Evolutionary conservation across 2,329 filamentous ascomycete genomes (phyloP).

Genomic region (Neopestalotiopsis sp.): DNA sequence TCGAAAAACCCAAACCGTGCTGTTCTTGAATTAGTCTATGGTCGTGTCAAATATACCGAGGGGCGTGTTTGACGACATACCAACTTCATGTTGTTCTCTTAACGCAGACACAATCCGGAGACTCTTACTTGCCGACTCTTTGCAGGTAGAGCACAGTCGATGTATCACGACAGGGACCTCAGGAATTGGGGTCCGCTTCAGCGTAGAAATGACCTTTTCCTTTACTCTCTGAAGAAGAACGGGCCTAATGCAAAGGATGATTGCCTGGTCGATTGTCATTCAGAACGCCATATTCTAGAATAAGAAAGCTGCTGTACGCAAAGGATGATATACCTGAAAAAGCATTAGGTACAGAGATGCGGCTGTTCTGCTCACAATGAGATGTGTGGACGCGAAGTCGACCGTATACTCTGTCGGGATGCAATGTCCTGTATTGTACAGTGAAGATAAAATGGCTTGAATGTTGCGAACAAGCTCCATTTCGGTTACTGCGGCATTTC

Average conservation of each 20-base stretch:
- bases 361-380: not conserved
- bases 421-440: not conserved
- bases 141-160: not conserved
- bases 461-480: not conserved
- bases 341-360: not conserved
- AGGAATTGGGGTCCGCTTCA: not conserved
- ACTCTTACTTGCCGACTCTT: not conserved
- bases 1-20: not conserved
- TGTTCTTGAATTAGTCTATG: not conserved
- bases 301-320: not conserved
- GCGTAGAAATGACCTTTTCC: not conserved
- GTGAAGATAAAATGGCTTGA: not conserved
- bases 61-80: not conserved
- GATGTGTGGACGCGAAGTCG: not conserved
- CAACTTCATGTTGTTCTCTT: not conserved
- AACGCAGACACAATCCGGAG: not conserved
- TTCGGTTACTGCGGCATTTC: not conserved
- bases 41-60: not conserved
- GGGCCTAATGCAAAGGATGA: not conserved
- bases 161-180: not conserved
- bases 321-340: not conserved
- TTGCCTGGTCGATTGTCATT: not conserved
- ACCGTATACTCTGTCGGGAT: not conserved
- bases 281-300: not conserved
- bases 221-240: not conserved